Conservation (phyloP, 345 rosid species). For the Barbarea vulgaris region DNA sequence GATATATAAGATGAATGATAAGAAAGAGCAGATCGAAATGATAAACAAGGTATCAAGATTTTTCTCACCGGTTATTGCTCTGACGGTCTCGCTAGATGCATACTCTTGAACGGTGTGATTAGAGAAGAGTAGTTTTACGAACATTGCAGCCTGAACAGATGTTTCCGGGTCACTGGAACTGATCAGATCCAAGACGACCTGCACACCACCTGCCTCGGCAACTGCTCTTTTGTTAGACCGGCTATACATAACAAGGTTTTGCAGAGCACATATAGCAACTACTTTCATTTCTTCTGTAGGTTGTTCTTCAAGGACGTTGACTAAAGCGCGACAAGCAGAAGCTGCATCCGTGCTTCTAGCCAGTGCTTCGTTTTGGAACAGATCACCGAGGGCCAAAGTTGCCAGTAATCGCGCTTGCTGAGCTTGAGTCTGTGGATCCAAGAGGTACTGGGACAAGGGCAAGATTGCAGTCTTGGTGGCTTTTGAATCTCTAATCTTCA, state of each 20-base stretch:
- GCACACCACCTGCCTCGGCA: slow-evolving; percentile 99
- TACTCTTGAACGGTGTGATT: slow-evolving; percentile 98
- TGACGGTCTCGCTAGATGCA: slow-evolving; percentile 97
- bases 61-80: slow-evolving; percentile 95
- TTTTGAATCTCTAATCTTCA: slow-evolving; percentile 93
- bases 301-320: slow-evolving; percentile 97
- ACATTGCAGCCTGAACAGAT: slow-evolving; percentile 98
- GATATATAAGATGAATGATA: slow-evolving; percentile 7
- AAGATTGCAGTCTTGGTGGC: slow-evolving; percentile 85
- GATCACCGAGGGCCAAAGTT: slow-evolving; percentile 94
- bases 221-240: slow-evolving; percentile 98
- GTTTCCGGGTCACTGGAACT: slow-evolving; percentile 96
- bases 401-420: slow-evolving; percentile 95
- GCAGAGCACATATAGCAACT: slow-evolving; percentile 96
- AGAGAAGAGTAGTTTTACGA: slow-evolving; percentile 90
- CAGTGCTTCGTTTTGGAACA: slow-evolving; percentile 94
- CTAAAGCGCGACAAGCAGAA: slow-evolving; percentile 96
- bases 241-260: slow-evolving; percentile 95
- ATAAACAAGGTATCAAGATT: not conserved
- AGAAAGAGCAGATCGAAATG: not conserved
- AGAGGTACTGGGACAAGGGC: slow-evolving; percentile 91
- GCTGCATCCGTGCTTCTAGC: slow-evolving; percentile 95
- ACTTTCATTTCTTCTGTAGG: slow-evolving; percentile 99
- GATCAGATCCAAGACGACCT: slow-evolving; percentile 90
- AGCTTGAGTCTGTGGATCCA: slow-evolving; percentile 98